These are phyloP conservation scores for Umbelopsis sp. DNA, from an alignment of 371 early-diverging fungal genomes.

Conservation along the genomic window DNA sequence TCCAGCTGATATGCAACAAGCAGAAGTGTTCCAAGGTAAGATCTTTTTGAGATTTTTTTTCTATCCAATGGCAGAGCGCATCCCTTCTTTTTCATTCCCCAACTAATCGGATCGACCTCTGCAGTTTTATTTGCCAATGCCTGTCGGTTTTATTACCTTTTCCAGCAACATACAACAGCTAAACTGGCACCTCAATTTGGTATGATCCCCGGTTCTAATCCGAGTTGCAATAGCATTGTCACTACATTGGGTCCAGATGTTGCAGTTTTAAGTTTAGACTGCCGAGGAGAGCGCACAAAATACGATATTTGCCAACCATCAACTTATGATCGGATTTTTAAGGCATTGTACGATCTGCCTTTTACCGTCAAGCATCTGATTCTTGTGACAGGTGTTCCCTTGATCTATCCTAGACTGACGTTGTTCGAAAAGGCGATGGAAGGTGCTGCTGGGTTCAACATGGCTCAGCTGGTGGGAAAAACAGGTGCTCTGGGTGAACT, in stretches of 20 bases:
- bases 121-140: constrained; percentile 53
- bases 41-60: not conserved
- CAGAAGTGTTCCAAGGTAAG: constrained; percentile 45
- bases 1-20: constrained; percentile 74
- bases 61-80: not conserved
- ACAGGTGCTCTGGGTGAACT: constrained; percentile 42
- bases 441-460: constrained; percentile 37
- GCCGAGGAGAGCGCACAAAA: constrained; percentile 78
- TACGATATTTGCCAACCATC: constrained; percentile 61
- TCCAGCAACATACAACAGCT: constrained; percentile 83
- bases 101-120: not conserved
- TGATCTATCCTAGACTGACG: constrained; percentile 76
- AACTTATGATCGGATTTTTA: constrained; percentile 68
- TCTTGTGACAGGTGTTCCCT: constrained; percentile 74
- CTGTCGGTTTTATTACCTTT: constrained; percentile 79
- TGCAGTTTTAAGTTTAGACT: constrained; percentile 72
- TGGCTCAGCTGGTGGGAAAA: constrained; percentile 41
- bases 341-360: constrained; percentile 52
- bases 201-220: constrained; percentile 35
- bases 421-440: constrained; percentile 68
- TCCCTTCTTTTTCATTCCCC: not conserved
- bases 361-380: constrained; percentile 66
- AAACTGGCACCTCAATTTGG: constrained; percentile 62
- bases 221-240: constrained; percentile 37
- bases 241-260: constrained; percentile 71